Percentiles rank a stretch among this genome's conserved stretches.
Conservation (phyloP, 768 basidiomycete species). For the Lactarius psammicola region DNA sequence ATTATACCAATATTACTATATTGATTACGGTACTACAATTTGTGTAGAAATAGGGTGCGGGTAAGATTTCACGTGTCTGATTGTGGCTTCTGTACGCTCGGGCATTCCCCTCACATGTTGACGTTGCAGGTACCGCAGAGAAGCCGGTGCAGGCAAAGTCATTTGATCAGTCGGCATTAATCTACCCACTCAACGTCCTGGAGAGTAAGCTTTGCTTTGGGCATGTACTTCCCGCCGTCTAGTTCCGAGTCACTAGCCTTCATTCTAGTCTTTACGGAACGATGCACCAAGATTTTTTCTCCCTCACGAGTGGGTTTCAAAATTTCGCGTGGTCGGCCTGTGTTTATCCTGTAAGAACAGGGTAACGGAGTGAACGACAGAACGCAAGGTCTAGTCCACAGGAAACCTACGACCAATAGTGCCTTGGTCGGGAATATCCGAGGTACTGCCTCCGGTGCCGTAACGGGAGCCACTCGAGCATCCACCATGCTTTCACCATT, state of each 20-base stretch:
- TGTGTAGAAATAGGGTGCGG: not conserved
- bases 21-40: not conserved
- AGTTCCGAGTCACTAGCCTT: constrained; percentile 23
- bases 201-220: constrained; percentile 33
- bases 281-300: constrained; percentile 12
- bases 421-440: not conserved
- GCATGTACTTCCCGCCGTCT: constrained; percentile 34
- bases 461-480: constrained; percentile 49
- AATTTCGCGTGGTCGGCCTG: not conserved
- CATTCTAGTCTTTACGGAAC: constrained; percentile 15
- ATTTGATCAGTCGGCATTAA: constrained; percentile 13
- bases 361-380: not conserved
- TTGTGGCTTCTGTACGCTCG: no score
- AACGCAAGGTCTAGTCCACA: not conserved
- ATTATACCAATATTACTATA: not conserved
- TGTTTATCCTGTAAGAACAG: constrained; percentile 1
- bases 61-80: not conserved
- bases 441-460: constrained; percentile 7
- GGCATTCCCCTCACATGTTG: no score
- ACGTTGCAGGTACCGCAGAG: no score
- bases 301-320: not conserved
- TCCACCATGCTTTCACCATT: constrained; percentile 55
- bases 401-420: constrained; percentile 9
- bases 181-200: constrained; percentile 31
- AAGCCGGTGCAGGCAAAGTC: not conserved